These are phyloP conservation scores for Crataegus laevigata DNA, from an alignment of 306 rosid species.

Conservation along the genomic window DNA sequence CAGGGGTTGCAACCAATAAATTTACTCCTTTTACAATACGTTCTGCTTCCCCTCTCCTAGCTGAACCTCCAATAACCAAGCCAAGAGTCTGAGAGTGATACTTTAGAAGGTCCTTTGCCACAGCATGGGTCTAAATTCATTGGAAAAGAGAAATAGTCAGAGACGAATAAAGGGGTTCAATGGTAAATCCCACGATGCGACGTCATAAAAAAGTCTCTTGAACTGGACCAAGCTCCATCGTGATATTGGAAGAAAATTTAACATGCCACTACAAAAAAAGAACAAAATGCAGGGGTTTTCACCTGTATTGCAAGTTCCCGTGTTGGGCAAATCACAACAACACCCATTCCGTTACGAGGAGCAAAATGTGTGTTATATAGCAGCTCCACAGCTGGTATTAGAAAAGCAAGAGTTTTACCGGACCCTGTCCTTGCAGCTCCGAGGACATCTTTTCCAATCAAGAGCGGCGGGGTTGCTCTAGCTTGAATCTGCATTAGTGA, in stretches of 20 bases:
- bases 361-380: constrained; percentile 42
- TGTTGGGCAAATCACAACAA: constrained; percentile 82
- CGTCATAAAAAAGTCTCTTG: neutral
- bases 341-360: constrained; percentile 78
- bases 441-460: constrained; percentile 73
- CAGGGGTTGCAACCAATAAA: constrained; percentile 87
- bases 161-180: neutral
- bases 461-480: constrained; percentile 54
- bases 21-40: constrained; percentile 79
- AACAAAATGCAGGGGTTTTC: neutral
- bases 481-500: constrained; percentile 71
- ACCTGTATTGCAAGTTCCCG: constrained; percentile 98
- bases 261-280: neutral
- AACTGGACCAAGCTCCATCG: neutral
- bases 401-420: constrained; percentile 90
- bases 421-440: constrained; percentile 99
- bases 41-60: constrained; percentile 82
- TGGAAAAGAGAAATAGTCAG: constrained; percentile 8
- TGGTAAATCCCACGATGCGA: neutral
- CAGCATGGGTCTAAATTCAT: constrained; percentile 70
- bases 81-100: constrained; percentile 89
- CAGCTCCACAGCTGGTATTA: constrained; percentile 86
- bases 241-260: neutral
- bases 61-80: constrained; percentile 78
- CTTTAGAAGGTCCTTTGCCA: constrained; percentile 82